A percentile compares a stretch with the other conserved stretches of the same genome.
Evolutionary conservation across 495 filamentous ascomycete species (phyloP).

Genomic region (Glutinoglossum americanum): DNA sequence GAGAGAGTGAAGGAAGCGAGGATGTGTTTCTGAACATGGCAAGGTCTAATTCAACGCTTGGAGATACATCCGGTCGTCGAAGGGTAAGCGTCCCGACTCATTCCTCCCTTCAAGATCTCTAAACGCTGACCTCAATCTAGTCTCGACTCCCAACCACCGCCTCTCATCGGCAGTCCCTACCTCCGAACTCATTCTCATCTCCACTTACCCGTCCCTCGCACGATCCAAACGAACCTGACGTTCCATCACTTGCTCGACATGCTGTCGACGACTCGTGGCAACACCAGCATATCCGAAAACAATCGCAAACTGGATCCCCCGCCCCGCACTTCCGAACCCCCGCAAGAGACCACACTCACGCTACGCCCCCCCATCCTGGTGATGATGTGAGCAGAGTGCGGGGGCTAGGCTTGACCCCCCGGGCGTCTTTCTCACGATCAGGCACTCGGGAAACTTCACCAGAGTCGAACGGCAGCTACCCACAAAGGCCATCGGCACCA

Average conservation of each 20-base stretch:
- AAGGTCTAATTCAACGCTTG: slow-evolving; percentile 26
- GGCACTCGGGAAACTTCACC: not conserved
- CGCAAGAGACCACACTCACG: not conserved
- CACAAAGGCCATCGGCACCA: not conserved
- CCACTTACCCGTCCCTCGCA: slow-evolving; percentile 1
- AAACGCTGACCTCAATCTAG: too few species aligned
- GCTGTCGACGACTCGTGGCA: not conserved
- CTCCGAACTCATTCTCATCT: slow-evolving; percentile 7
- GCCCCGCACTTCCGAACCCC: not conserved
- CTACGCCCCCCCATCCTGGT: not conserved
- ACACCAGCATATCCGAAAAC: not conserved
- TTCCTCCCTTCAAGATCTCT: not conserved
- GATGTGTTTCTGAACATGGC: slow-evolving; percentile 47
- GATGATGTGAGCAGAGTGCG: not conserved
- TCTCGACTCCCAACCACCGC: slow-evolving; percentile 10
- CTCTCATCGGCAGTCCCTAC: slow-evolving; percentile 12
- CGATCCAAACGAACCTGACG: not conserved
- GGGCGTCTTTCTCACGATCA: not conserved
- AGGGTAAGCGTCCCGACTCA: slow-evolving; percentile 21
- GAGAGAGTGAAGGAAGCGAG: slow-evolving; percentile 24
- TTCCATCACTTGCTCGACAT: not conserved
- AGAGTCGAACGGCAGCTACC: not conserved
- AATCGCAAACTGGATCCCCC: not conserved
- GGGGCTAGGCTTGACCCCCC: not conserved
- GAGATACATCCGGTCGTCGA: slow-evolving; percentile 21